Base-by-base conservation (phyloP, 768 basidiomycete genomes). In the Kwoniella dejecticola region DNA sequence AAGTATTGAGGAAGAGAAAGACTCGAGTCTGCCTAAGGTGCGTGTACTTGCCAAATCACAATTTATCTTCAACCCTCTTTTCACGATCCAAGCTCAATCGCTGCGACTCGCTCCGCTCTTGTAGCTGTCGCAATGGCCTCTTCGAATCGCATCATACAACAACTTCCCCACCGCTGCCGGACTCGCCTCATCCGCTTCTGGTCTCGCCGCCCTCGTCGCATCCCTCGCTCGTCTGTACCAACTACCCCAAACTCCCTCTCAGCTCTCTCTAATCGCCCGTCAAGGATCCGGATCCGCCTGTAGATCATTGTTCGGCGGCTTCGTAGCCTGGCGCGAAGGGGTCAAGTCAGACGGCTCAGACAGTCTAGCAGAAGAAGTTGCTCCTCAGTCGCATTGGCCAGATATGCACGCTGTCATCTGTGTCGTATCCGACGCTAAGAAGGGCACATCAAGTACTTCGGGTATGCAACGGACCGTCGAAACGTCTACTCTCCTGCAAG, bases 81-180 rank as follows among this genome's bases (percentile, higher is more conserved):
- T n/a, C n/a, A n/a, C n/a, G n/a, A n/a, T n/a, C n/a, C n/a, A n/a
- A n/a, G n/a, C n/a, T n/a, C n/a, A n/a, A n/a, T n/a, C n/a, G n/a
- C n/a, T n/a, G n/a, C n/a, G n/a, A n/a, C n/a, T 7, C 7, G 7
- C 33, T 36, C 7, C 33, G 7, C 7, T 36, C 15, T 36, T 36
- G 27, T 70, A 90, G 88, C 79, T 94, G 36, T 89, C 92, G 0
- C 68, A 81, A 15, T 89, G 81, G 78, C 81, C 84, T 17, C 85
- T 98, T 3, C 93, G 92, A 81, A 92, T 99, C 71, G 86, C 86
- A 58, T 98, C 95, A 6, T 88, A 86, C 81, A 99, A 99, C 84
- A 98, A 98, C 82, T 98, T 99, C 83, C 96, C 96, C 29, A 99
- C 96, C 13, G 96, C 96, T 13, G 96, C 96, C 0, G 96, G 96